A percentile compares a stretch with the other conserved stretches of the same genome.
phyloP scores from a whole-genome alignment of 345 rosid species.

The Turnera subulata region DNA sequence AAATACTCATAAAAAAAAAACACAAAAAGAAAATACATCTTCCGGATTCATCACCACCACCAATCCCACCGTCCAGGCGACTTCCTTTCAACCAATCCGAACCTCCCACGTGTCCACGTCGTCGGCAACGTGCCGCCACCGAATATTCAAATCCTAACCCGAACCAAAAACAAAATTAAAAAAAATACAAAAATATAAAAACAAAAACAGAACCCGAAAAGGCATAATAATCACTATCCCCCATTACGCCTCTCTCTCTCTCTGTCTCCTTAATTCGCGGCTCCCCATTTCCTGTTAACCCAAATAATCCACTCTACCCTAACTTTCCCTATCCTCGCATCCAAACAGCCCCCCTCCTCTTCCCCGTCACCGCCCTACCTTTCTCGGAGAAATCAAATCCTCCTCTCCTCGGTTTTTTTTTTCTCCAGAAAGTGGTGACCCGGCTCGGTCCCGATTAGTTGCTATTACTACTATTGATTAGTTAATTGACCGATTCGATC shows the following conservation, averaged over 20 bases:
- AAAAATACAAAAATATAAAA: no score
- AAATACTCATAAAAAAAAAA: no score
- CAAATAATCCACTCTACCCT: no score
- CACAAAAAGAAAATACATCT: no score
- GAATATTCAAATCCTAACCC: neutral
- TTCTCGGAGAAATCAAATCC: neutral
- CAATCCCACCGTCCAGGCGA: no score
- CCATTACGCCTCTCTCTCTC: neutral
- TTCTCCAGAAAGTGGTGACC: constrained; percentile 2
- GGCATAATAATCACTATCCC: neutral
- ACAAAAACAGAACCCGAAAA: neutral
- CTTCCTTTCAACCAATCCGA: neutral
- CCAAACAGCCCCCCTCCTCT: constrained; percentile 1
- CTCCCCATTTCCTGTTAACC: neutral
- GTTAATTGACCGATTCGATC: neutral
- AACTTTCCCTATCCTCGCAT: neutral
- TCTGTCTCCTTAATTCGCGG: neutral
- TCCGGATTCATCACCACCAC: no score
- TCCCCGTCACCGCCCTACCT: neutral
- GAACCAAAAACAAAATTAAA: neutral
- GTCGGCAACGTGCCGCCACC: constrained; percentile 13
- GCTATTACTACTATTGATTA: no score
- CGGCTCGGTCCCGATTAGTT: no score
- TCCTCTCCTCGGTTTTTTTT: neutral
- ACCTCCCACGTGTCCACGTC: constrained; percentile 2